Percentiles rank a stretch among this genome's conserved stretches.
Conservation (phyloP, 78 protist species). For the Mantamonas sphyraenae region DNA sequence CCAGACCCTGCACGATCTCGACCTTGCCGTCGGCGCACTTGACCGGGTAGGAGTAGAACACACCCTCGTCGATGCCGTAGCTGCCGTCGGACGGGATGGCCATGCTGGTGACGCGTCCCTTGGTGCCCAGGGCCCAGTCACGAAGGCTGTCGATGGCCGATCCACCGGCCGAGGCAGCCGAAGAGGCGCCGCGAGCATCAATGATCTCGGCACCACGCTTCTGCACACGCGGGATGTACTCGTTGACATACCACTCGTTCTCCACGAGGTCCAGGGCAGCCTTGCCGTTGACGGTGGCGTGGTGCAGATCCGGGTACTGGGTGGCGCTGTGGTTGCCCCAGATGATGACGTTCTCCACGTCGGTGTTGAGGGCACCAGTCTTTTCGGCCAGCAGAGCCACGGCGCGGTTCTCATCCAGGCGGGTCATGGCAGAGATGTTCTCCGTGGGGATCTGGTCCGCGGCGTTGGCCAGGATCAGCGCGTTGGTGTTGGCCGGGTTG, state of each 20-base stretch:
- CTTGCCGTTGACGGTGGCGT: neutral
- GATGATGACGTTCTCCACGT: slow-evolving; percentile 60
- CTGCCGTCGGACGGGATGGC: slow-evolving; percentile 57
- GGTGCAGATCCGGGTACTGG: slow-evolving; percentile 60
- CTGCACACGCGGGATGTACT: slow-evolving; percentile 29
- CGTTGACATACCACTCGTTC: neutral
- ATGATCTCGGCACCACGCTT: slow-evolving; percentile 66
- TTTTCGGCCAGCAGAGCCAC: slow-evolving; percentile 16
- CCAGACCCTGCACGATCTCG: slow-evolving; percentile 29
- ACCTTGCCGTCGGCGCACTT: slow-evolving; percentile 42
- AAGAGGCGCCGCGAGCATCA: slow-evolving; percentile 63
- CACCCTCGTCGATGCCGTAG: slow-evolving; percentile 52
- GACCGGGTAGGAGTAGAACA: slow-evolving; percentile 64
- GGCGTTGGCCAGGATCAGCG: slow-evolving; percentile 36
- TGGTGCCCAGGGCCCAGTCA: slow-evolving; percentile 59
- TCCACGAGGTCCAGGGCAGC: neutral
- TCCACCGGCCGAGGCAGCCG: slow-evolving; percentile 80
- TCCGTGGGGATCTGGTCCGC: slow-evolving; percentile 70
- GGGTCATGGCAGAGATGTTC: slow-evolving; percentile 82
- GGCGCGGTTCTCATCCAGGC: slow-evolving; percentile 90
- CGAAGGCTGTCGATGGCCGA: slow-evolving; percentile 55
- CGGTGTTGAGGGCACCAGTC: slow-evolving; percentile 26
- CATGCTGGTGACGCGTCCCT: slow-evolving; percentile 34
- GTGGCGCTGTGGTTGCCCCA: slow-evolving; percentile 91
- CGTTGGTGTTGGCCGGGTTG: slow-evolving; percentile 96